Conservation (phyloP, 1,284 basidiomycete species). For the Golubevia sp. region DNA sequence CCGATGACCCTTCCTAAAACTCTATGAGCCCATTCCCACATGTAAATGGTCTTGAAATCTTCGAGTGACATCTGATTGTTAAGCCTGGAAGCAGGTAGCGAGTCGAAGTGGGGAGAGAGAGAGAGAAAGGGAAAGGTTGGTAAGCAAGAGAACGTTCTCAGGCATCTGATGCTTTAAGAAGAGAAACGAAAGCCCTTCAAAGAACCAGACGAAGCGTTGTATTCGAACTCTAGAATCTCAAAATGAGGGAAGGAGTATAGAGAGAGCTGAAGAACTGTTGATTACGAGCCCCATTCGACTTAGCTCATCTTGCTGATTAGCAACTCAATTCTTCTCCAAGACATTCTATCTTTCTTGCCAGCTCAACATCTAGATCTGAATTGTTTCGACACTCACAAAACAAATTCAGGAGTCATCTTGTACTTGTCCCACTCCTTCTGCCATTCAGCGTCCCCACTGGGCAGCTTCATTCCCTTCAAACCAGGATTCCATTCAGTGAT, state of each 20-base stretch:
- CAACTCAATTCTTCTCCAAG: no score
- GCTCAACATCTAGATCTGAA: no score
- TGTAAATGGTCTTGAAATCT: constrained; percentile 59
- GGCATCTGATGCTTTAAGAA: no score
- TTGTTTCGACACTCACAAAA: constrained; percentile 19
- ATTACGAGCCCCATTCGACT: no score
- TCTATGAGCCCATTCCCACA: constrained; percentile 61
- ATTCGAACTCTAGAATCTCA: no score
- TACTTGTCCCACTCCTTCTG: constrained; percentile 59
- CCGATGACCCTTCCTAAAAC: constrained; percentile 56
- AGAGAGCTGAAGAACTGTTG: no score
- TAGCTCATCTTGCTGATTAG: no score
- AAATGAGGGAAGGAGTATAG: no score
- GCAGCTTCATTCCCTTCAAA: constrained; percentile 51
- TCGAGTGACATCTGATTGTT: constrained; percentile 51
- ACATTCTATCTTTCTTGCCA: no score
- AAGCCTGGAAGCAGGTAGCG: constrained; percentile 19
- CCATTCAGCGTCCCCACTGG: constrained; percentile 43
- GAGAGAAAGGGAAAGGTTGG: not conserved
- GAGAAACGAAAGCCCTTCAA: not conserved
- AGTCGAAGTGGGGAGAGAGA: not conserved
- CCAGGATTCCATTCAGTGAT: constrained; percentile 62
- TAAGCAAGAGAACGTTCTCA: not conserved
- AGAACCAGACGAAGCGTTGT: not conserved
- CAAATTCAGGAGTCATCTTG: constrained; percentile 55